Evolutionary conservation across 495 filamentous ascomycete genomes (phyloP), one percentile per base, ranked within the genome.

Genomic region (Neurospora intermedia): DNA sequence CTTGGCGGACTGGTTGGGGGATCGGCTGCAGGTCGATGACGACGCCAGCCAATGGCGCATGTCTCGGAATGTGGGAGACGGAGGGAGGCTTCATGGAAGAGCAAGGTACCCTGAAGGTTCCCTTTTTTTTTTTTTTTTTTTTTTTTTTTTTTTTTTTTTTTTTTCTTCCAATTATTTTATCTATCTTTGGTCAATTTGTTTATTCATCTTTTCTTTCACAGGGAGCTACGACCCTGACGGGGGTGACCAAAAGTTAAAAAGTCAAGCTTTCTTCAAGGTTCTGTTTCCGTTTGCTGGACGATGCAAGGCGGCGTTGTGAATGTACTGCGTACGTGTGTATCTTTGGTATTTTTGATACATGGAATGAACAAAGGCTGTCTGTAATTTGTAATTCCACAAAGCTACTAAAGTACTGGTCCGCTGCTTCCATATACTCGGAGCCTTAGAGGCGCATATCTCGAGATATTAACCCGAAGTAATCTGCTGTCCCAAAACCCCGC

Each of bases 21-120:
- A 78, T 80, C 76, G 77, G 71, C 78, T 81, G 80, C 80, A 79
- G 76, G 77, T 78, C 76, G 78, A 81, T 81, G 80, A 81, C 80
- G 78, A 76, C 77, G 77, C 80, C 75, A 75, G 62, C 76, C 76
- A 78, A 76, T 78, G 74, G 77, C 74, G 76, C 77, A 78, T 77
- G 74, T 75, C 75, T 80, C 80, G 80, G 80, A 77, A 81, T 77
- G 79, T 80, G 78, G 77, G 79, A 76, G 75, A 70, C 18, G 8
- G 46, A 66, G 38, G 43, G 18, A 46, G 45, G 45, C 45, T 20
- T 1, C 18, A 10, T 2, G 27, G 27, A 31, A 31, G 20, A 54
- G 20, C 1, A 5, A 54, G 20, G 46, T 54, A 54, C n/a, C 46
- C 20, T 13, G 20, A 23, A 54, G 23, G 48, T 27, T 15, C 20